phyloP scores from a whole-genome alignment of 2,329 filamentous ascomycete species.

The Penicillium sp. region DNA sequence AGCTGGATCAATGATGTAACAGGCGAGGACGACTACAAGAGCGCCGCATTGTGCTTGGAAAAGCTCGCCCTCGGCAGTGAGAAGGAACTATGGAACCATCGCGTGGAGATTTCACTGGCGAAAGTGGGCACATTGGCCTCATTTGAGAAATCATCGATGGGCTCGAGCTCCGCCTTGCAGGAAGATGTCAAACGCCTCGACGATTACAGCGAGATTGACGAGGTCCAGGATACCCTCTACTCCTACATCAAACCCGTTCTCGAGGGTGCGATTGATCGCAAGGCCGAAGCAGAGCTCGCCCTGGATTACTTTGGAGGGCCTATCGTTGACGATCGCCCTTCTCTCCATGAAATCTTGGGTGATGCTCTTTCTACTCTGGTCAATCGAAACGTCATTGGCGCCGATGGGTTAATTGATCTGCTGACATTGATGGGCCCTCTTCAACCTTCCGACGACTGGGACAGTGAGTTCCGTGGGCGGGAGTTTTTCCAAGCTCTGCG shows the following conservation, averaged over 20 bases:
- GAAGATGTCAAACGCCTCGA: slow-evolving; percentile 55
- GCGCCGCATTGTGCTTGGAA: slow-evolving; percentile 69
- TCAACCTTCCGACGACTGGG: slow-evolving; percentile 45
- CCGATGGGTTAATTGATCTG: slow-evolving; percentile 57
- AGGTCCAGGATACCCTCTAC: slow-evolving; percentile 77
- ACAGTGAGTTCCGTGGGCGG: slow-evolving; percentile 49
- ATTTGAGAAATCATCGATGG: slow-evolving; percentile 34
- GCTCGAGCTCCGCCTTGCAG: slow-evolving; percentile 40
- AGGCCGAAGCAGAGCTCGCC: slow-evolving; percentile 73
- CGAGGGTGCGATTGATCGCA: slow-evolving; percentile 71
- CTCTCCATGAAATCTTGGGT: slow-evolving; percentile 69
- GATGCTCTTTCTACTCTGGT: slow-evolving; percentile 69
- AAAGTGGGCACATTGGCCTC: slow-evolving; percentile 76
- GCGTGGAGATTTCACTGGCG: slow-evolving; percentile 83
- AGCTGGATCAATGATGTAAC: slow-evolving; percentile 94
- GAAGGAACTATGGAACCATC: slow-evolving; percentile 84
- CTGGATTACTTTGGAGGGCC: slow-evolving; percentile 63
- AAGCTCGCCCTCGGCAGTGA: slow-evolving; percentile 69
- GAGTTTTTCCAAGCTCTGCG: slow-evolving; percentile 75
- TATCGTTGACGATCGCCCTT: slow-evolving; percentile 58
- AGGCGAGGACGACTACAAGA: slow-evolving; percentile 69
- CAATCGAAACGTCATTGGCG: slow-evolving; percentile 64
- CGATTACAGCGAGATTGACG: slow-evolving; percentile 65
- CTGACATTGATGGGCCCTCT: slow-evolving; percentile 73
- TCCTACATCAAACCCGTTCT: slow-evolving; percentile 67